phyloP scores from a whole-genome alignment of 2,329 filamentous ascomycete genomes.

The Pseudopyricularia javanii region DNA sequence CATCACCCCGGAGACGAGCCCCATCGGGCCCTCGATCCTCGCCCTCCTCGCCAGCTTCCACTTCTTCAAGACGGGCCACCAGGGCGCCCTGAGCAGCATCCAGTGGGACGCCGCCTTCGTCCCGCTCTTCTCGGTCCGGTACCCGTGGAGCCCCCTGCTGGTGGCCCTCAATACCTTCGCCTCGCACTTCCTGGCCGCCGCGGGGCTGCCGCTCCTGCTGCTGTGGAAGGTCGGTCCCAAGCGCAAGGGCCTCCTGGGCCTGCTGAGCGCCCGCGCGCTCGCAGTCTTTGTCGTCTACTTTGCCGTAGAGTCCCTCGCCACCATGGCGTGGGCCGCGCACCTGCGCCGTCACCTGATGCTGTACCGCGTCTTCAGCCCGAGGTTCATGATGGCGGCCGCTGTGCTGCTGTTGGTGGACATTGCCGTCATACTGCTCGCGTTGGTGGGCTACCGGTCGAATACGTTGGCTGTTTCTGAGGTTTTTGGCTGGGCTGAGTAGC shows the following conservation, averaged over 20 bases:
- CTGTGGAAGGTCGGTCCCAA: constrained; percentile 84
- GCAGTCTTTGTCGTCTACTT: constrained; percentile 72
- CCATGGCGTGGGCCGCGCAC: constrained; percentile 82
- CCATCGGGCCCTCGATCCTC: constrained; percentile 71
- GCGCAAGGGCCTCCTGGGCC: constrained; percentile 55
- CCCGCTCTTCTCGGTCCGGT: constrained; percentile 66
- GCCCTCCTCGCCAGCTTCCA: constrained; percentile 86
- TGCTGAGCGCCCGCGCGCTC: constrained; percentile 51
- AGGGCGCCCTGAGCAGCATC: constrained; percentile 74
- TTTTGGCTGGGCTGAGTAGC: constrained; percentile 63
- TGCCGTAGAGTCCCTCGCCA: constrained; percentile 70
- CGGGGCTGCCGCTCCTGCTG: constrained; percentile 67
- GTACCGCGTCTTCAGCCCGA: constrained; percentile 82
- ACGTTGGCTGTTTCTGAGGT: constrained; percentile 70
- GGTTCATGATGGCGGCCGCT: constrained; percentile 73
- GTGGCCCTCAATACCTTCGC: constrained; percentile 81
- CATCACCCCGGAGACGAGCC: constrained; percentile 47
- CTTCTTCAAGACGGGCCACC: constrained; percentile 97
- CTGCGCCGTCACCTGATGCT: constrained; percentile 90
- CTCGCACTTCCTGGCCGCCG: constrained; percentile 71
- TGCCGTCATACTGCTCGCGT: constrained; percentile 55
- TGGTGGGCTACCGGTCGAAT: constrained; percentile 65
- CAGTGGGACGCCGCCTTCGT: constrained; percentile 97
- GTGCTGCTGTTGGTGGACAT: constrained; percentile 68
- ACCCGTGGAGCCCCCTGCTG: constrained; percentile 79